A percentile compares a stretch with the other conserved stretches of the same genome.
Evolutionary conservation across 1,284 basidiomycete species (phyloP).

Genomic region (Rhodotorula sp.): DNA sequence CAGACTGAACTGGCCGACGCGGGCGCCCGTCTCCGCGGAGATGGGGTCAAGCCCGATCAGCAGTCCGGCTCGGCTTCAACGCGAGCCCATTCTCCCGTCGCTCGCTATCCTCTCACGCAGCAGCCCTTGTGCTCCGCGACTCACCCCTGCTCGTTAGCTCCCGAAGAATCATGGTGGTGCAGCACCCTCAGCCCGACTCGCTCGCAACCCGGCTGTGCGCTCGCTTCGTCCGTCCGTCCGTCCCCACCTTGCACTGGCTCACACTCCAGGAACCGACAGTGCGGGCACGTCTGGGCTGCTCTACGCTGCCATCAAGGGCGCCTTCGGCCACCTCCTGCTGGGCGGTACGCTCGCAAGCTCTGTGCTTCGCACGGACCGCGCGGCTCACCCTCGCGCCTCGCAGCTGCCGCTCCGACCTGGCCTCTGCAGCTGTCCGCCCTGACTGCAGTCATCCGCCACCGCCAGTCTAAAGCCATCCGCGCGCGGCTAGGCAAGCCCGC

Average conservation of each 20-base stretch:
- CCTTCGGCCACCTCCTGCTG: neutral
- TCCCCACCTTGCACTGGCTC: neutral
- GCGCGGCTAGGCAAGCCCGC: neutral
- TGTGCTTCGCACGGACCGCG: neutral
- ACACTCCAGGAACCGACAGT: neutral
- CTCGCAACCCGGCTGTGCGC: neutral
- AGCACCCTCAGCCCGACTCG: neutral
- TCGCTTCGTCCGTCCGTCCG: neutral
- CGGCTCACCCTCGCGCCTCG: too few species aligned
- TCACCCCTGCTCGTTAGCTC: too few species aligned
- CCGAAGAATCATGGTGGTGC: neutral
- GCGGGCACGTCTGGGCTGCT: neutral
- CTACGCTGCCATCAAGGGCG: neutral
- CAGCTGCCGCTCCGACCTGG: neutral
- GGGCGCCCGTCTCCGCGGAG: too few species aligned
- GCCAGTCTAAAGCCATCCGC: neutral
- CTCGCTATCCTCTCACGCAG: neutral
- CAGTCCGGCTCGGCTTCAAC: too few species aligned
- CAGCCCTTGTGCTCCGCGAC: neutral
- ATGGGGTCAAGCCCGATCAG: too few species aligned
- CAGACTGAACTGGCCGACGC: too few species aligned
- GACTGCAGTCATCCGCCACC: slow-evolving; percentile 1
- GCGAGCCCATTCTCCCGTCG: too few species aligned
- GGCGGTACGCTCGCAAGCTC: neutral
- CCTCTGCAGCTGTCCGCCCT: slow-evolving; percentile 6